Evolutionary conservation across 2,329 filamentous ascomycete genomes (phyloP).

Genomic region (Colletotrichum ledebouriae): DNA sequence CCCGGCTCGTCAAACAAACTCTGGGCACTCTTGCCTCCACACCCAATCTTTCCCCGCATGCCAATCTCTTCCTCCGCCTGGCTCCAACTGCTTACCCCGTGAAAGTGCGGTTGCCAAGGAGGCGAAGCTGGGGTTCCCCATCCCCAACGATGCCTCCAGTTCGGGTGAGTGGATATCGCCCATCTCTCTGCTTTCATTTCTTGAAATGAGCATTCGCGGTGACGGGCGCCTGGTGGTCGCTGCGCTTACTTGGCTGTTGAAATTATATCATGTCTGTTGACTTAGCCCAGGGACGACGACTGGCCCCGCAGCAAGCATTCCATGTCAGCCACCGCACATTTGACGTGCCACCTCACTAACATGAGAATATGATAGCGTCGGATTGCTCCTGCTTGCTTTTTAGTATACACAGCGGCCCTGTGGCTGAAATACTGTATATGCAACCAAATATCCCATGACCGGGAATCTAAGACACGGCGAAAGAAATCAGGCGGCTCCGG

Average conservation of each 20-base stretch:
- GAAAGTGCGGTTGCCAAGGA: conserved; percentile 29
- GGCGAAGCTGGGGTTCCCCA: conserved; percentile 21
- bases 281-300: not conserved
- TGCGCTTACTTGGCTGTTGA: too few relatives aligned
- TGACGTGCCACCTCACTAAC: not conserved
- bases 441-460: not conserved
- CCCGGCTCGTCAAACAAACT: conserved; percentile 7
- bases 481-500: too few relatives aligned
- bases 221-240: not conserved
- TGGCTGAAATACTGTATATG: not conserved
- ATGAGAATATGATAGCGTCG: not conserved
- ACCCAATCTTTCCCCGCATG: conserved; percentile 34
- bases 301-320: not conserved
- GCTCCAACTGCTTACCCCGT: conserved; percentile 4
- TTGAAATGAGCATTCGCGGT: conserved; percentile 4
- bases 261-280: too few relatives aligned
- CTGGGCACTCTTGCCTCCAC: conserved; percentile 18
- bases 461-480: not conserved
- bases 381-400: conserved; percentile 3
- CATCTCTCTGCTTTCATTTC: not conserved
- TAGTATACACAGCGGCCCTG: not conserved
- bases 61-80: conserved; percentile 27
- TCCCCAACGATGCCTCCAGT: conserved; percentile 14
- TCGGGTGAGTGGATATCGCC: conserved; percentile 27
- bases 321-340: not conserved